phyloP scores from a whole-genome alignment of 1,284 basidiomycete species.

The Boletellus sp. region DNA sequence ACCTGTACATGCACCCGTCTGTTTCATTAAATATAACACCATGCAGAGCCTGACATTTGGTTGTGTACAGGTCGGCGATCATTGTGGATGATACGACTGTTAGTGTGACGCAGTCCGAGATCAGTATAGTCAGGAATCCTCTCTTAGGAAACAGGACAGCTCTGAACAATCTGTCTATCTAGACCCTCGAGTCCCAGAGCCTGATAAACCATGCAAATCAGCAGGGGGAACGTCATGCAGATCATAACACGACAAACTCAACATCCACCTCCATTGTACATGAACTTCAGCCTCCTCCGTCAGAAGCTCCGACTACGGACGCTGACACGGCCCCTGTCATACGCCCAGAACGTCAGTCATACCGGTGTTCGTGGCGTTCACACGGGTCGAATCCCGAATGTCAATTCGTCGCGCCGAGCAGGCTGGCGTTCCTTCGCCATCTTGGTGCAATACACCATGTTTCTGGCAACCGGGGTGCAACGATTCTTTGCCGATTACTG shows the following conservation, averaged over 20 bases:
- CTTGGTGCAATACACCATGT: slow-evolving; percentile 10
- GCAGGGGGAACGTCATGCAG: not conserved
- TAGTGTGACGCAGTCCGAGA: not conserved
- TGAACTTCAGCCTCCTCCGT: no score
- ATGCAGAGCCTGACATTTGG: not conserved
- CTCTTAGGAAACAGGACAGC: not conserved
- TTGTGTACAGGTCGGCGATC: not conserved
- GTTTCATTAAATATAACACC: not conserved
- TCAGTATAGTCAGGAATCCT: not conserved
- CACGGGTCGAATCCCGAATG: slow-evolving; percentile 6
- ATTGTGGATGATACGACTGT: not conserved
- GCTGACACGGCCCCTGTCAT: not conserved
- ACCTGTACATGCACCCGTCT: not conserved
- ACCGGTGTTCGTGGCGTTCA: slow-evolving; percentile 12
- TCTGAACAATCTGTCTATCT: not conserved
- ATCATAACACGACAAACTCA: not conserved
- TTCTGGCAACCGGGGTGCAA: slow-evolving; percentile 1
- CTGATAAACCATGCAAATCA: not conserved
- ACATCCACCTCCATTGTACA: not conserved
- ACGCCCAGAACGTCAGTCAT: not conserved
- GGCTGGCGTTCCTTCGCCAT: slow-evolving; percentile 17
- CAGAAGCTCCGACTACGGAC: not conserved
- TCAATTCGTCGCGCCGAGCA: not conserved
- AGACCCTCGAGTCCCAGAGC: not conserved
- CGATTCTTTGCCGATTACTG: slow-evolving; percentile 11